These are phyloP conservation scores for Malus hybrid DNA, from an alignment of 331 rosid genomes.

Conservation along the genomic window DNA sequence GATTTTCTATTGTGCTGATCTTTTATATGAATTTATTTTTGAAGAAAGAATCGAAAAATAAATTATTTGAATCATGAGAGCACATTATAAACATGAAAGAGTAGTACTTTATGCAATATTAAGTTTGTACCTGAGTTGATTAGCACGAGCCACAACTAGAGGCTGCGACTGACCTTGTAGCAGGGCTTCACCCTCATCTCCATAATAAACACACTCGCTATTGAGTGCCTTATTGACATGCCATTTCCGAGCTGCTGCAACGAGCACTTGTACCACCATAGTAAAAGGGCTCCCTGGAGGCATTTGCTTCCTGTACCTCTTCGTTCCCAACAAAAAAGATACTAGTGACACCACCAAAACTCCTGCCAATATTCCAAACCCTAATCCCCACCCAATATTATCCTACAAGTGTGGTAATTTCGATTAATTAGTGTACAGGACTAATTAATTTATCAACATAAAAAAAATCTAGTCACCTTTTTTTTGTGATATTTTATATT, in stretches of 20 bases:
- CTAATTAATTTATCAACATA: too few relatives aligned
- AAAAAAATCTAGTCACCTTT: too few relatives aligned
- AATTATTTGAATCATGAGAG: too few relatives aligned
- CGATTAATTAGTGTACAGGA: too few relatives aligned
- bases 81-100: too few relatives aligned
- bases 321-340: constrained; percentile 39
- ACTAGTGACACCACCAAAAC: constrained; percentile 28
- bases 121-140: not conserved
- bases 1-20: not conserved
- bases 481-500: too few relatives aligned
- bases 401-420: constrained; percentile 18
- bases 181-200: not conserved
- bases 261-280: constrained; percentile 34
- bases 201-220: not conserved
- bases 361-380: constrained; percentile 31
- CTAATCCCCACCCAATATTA: constrained; percentile 54
- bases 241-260: constrained; percentile 31
- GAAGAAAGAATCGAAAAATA: not conserved
- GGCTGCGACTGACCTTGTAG: not conserved
- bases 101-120: not conserved
- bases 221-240: constrained; percentile 4
- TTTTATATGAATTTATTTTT: not conserved
- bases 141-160: not conserved
- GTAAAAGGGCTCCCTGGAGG: constrained; percentile 30
- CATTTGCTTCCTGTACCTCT: constrained; percentile 34